Evolutionary conservation across 208 protist genomes (phyloP).

Genomic region (Leishmania martiniquensis): DNA sequence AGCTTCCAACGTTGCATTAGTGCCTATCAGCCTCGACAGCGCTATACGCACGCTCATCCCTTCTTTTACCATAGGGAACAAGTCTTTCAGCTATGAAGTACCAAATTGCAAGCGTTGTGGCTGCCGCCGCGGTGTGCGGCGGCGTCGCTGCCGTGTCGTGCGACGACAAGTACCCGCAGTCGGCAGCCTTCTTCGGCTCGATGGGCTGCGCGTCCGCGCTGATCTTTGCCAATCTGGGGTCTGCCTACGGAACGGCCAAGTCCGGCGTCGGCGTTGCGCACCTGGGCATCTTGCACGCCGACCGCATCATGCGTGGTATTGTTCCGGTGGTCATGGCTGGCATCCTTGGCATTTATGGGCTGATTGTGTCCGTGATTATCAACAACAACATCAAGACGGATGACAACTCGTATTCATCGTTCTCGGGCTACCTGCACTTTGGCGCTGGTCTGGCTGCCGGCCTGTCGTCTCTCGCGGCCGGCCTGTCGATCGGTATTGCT

Average conservation of each 20-base stretch:
- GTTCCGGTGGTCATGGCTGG: constrained; percentile 95
- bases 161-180: constrained; percentile 81
- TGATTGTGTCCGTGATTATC: constrained; percentile 99
- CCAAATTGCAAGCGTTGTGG: constrained; percentile 21
- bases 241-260: constrained; percentile 99
- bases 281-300: constrained; percentile 96
- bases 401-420: constrained; percentile 68
- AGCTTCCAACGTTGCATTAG: background rate
- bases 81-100: constrained; percentile 23
- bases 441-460: constrained; percentile 95
- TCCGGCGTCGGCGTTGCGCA: constrained; percentile 97
- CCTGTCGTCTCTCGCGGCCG: constrained; percentile 96
- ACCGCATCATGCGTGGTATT: constrained; percentile 95
- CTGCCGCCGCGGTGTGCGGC: constrained; percentile 23
- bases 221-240: constrained; percentile 95
- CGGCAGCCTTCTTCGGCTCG: constrained; percentile 96
- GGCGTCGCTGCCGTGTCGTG: constrained; percentile 60
- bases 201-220: constrained; percentile 95
- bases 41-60: background rate
- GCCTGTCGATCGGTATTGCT: constrained; percentile 99
- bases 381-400: constrained; percentile 87
- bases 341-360: constrained; percentile 99
- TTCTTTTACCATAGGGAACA: background rate
- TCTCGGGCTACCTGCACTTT: constrained; percentile 87
- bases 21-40: background rate